Percentiles rank a stretch among this genome's conserved stretches.
phyloP scores from a whole-genome alignment of 2,329 filamentous ascomycete genomes.

The Diaporthe sp. region DNA sequence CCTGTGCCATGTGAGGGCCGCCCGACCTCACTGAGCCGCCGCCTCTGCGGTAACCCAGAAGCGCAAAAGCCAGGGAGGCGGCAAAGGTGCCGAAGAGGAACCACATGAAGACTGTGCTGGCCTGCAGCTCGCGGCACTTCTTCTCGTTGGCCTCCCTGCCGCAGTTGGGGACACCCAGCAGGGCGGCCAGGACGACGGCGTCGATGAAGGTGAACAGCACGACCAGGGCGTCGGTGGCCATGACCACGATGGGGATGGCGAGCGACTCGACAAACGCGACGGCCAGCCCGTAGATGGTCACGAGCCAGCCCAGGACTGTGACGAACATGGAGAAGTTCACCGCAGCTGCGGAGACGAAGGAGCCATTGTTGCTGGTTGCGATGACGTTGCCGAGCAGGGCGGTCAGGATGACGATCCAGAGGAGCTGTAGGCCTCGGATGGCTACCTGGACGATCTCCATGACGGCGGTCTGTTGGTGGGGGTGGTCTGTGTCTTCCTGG shows the following conservation, averaged over 20 bases:
- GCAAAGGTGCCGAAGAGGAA: constrained; percentile 76
- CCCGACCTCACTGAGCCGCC: constrained; percentile 54
- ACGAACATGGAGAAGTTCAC: constrained; percentile 78
- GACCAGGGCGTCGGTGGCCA: constrained; percentile 68
- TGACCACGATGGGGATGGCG: constrained; percentile 61
- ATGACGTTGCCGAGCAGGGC: constrained; percentile 70
- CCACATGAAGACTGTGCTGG: constrained; percentile 80
- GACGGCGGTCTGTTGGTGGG: constrained; percentile 33
- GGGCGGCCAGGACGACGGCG: constrained; percentile 76
- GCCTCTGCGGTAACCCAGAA: constrained; percentile 63
- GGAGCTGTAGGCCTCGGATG: constrained; percentile 60
- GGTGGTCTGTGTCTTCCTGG: constrained; percentile 14
- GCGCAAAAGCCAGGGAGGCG: constrained; percentile 65
- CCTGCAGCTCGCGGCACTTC: constrained; percentile 81
- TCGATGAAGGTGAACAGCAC: constrained; percentile 77
- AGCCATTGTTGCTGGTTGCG: constrained; percentile 56
- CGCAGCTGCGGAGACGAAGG: constrained; percentile 54
- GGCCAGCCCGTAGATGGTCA: constrained; percentile 70
- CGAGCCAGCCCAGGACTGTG: constrained; percentile 72
- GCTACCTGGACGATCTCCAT: constrained; percentile 56
- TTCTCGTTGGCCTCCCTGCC: constrained; percentile 64
- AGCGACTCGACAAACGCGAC: constrained; percentile 64
- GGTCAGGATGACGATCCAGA: constrained; percentile 64
- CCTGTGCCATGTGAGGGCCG: constrained; percentile 67
- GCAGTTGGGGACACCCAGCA: constrained; percentile 77